Evolutionary conservation across 768 basidiomycete species (phyloP), one percentile per base, ranked within the genome.

Genomic region (Butyriboletus loyo): DNA sequence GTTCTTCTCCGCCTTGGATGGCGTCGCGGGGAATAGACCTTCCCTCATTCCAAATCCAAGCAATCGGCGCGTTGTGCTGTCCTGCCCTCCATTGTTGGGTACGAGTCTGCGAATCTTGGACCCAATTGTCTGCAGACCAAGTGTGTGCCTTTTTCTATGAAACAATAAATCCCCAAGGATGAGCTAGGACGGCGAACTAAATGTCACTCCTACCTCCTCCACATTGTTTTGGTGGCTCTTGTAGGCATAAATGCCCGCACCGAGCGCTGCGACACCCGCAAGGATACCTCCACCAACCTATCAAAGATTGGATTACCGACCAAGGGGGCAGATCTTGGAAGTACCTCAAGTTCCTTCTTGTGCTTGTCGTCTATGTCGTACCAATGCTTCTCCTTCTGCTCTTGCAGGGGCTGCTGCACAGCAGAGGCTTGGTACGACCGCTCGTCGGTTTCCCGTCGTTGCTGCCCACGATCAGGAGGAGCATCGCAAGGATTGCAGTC

Each of bases 241-340:
- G 68, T 74, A 82, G 3, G 80, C 81, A 28, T 62, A 64, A 47
- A 71, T 60, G 4, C 83, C 86, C 8, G 66, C 83, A 49, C 74
- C 84, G 17, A 84, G 42, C 22, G 71, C 61, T 17, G 76, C 82
- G n/a, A 72, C 64, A 0, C 84, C 87, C 1, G 74, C 82, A 32
- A 77, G 68, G 27, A 89, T 47, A 22, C 84, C 87, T 19, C 83
- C 87, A 19, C 83, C 87, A 52, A 87, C 61, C 87, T 89, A 58
- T 28, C 35, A 36, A 46, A 38, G 32, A 54, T 56, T 25, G 51
- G 46, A 51, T 49, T n/a, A 47, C 41, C 21, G 4, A 46, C 31
- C 6, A n/a, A 52, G 28, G 13, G 46, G 17, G 39, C 17, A 49
- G 35, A 25, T 13, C n/a, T 22, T 21, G 30, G 17, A 17, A 41